phyloP scores from a whole-genome alignment of 2,329 filamentous ascomycete species.

The Exophiala lecanii-corni region DNA sequence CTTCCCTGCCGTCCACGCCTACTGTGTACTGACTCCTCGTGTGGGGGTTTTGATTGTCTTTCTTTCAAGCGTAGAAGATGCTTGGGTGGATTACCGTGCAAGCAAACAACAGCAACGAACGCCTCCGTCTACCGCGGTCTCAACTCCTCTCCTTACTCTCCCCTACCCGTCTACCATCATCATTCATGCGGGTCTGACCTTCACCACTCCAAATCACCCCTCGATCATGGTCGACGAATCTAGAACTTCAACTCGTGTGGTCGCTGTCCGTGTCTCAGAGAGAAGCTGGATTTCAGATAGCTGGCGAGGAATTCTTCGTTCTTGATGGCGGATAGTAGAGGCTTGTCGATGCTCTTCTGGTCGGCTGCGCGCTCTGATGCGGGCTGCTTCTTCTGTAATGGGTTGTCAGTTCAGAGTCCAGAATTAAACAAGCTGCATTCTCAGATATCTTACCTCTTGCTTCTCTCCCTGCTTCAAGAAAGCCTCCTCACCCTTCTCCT shows the following conservation, averaged over 20 bases:
- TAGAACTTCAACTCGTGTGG: slow-evolving; percentile 99
- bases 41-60: too few relatives aligned
- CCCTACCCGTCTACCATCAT: not conserved
- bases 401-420: slow-evolving; percentile 42
- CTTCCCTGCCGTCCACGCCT: too few relatives aligned
- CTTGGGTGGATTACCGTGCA: slow-evolving; percentile 9
- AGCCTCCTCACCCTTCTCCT: slow-evolving; percentile 95
- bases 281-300: slow-evolving; percentile 96
- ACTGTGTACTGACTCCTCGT: too few relatives aligned
- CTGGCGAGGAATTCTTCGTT: slow-evolving; percentile 90
- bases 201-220: too few relatives aligned
- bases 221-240: too few relatives aligned
- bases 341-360: slow-evolving; percentile 98
- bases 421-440: too few relatives aligned
- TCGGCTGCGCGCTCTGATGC: slow-evolving; percentile 86
- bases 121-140: slow-evolving; percentile 5
- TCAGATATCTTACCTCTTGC: slow-evolving; percentile 67
- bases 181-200: not conserved
- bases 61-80: too few relatives aligned
- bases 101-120: slow-evolving; percentile 10
- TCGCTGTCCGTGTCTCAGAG: slow-evolving; percentile 98
- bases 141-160: not conserved
- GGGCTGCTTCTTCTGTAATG: slow-evolving; percentile 86
- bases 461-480: slow-evolving; percentile 99
- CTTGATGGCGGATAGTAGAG: slow-evolving; percentile 92